These are phyloP conservation scores for Rhizophagus clarus DNA, from an alignment of 192 early-diverging fungal genomes.

Conservation along the genomic window DNA sequence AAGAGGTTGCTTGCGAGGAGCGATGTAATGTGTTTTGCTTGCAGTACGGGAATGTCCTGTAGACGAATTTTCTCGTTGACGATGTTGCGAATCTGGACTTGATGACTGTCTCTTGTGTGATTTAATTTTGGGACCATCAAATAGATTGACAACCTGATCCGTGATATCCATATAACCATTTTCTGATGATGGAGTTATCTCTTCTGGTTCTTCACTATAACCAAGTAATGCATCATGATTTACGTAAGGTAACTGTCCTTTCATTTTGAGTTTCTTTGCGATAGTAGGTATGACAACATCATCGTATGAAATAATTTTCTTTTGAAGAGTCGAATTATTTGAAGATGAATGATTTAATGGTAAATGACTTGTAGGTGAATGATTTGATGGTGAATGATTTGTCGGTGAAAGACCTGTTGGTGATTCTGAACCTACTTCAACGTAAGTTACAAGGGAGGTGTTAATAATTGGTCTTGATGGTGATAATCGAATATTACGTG, in stretches of 20 bases:
- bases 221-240: constrained; percentile 22
- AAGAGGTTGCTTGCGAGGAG: not conserved
- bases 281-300: constrained; percentile 29
- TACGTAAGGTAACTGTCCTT: constrained; percentile 5
- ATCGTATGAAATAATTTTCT: constrained; percentile 22
- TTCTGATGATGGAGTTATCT: not conserved
- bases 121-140: not conserved
- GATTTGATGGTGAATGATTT: too few relatives aligned
- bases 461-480: too few relatives aligned
- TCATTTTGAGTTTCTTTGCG: constrained; percentile 26
- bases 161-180: constrained; percentile 15
- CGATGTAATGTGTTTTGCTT: not conserved
- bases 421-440: too few relatives aligned
- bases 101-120: not conserved
- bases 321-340: not conserved
- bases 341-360: not conserved
- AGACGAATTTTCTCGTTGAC: not conserved
- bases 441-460: too few relatives aligned
- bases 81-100: not conserved
- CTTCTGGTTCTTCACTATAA: not conserved
- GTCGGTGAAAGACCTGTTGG: too few relatives aligned
- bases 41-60: not conserved
- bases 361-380: too few relatives aligned
- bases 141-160: constrained; percentile 24
- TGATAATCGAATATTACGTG: too few relatives aligned